Evolutionary conservation across 2,329 filamentous ascomycete genomes (phyloP).

Genomic region (Fonsecaea pugnacius): DNA sequence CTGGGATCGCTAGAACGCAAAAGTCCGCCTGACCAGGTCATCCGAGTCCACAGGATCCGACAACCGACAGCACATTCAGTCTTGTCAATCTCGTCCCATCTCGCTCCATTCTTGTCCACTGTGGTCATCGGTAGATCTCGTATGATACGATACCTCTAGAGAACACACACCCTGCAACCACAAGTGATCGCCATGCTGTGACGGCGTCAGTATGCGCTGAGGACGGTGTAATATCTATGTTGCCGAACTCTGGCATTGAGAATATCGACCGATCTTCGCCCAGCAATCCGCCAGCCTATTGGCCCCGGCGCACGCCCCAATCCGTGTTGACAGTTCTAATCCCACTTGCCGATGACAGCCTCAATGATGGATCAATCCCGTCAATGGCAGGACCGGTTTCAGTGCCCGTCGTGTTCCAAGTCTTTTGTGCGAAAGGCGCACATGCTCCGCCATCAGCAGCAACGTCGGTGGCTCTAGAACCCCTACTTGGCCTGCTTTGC

Average conservation of each 20-base stretch:
- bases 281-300: not conserved
- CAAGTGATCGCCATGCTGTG: not conserved
- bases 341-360: slow-evolving; percentile 11
- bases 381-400: slow-evolving; percentile 25
- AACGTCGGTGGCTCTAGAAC: slow-evolving; percentile 25
- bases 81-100: slow-evolving; percentile 4
- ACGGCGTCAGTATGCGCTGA: not conserved
- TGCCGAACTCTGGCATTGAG: not conserved
- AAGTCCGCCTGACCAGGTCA: not conserved
- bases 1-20: not conserved
- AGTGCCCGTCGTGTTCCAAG: slow-evolving; percentile 27
- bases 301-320: not conserved
- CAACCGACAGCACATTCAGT: not conserved
- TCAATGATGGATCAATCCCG: slow-evolving; percentile 25
- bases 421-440: slow-evolving; percentile 35
- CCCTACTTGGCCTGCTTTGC: slow-evolving; percentile 3
- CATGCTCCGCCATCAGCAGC: slow-evolving; percentile 35
- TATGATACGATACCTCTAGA: slow-evolving; percentile 1
- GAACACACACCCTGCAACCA: not conserved
- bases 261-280: slow-evolving; percentile 1
- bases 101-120: not conserved
- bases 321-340: not conserved
- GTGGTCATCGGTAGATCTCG: not conserved
- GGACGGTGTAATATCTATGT: not conserved
- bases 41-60: not conserved